Evolutionary conservation across 2,329 filamentous ascomycete genomes (phyloP), one percentile per base, ranked within the genome.

Genomic region (Exophiala sp.): DNA sequence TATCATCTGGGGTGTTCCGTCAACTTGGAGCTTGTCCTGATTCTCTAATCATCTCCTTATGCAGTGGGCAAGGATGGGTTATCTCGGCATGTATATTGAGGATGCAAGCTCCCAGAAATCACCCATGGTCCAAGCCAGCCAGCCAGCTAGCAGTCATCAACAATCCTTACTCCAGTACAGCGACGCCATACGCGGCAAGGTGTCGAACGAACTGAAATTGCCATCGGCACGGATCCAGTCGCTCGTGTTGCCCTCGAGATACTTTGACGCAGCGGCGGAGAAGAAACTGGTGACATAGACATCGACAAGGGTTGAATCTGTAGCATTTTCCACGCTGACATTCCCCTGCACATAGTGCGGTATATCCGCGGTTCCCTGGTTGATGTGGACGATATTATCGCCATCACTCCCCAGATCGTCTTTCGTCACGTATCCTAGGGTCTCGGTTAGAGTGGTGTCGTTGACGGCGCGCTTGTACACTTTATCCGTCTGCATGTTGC

Each of bases 371-470:
- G 46, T 53, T 1, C 64, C 64, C 21, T 65, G 60, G 29, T 48
- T 23, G 23, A 59, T 60, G 51, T 67, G 65, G 4, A 59, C 51
- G 22, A 63, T 66, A 42, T 67, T 65, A 46, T 67, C 65, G 6
- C 65, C 65, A 42, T 66, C 63, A 13, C 16, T 55, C 18, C 65
- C 65, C 44, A 67, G 64, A 52, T 67, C 65, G 41, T 67, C 65
- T 13, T 50, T 58, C 4, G 65, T 67, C 13, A 56, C 57, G 46
- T 66, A 65, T 4, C 65, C 65, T 3, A 60, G 50, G 1, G 60
- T 57, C 19, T 29, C 44, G 34, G 57, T 51, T 6, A 56, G 48
- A 10, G 42, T 40, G 30, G 60, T 61, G 14, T 61, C 57, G 27
- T 59, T 53, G 21, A 47, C 46, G 8, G 52, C 8, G 8, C 51